Base-by-base conservation (phyloP, 73 alveolate genomes). In the Paraurostyla sp. region DNA sequence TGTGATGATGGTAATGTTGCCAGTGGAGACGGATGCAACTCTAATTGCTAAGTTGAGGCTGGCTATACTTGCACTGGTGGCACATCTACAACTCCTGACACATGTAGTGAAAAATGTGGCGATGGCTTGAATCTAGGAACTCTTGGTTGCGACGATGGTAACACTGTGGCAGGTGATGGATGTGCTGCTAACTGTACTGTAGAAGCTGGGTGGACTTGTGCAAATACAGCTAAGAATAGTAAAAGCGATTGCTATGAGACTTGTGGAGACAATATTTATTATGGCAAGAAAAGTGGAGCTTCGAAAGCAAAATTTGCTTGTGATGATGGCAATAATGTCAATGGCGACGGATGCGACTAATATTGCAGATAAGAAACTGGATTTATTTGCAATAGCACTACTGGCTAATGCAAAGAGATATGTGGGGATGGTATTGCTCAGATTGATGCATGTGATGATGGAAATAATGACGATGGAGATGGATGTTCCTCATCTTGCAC, bases 1-100 rank as follows among this genome's bases (percentile, higher is more conserved):
- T 89, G 95, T 18, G 95, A 89, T 71, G 95, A 89, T 50, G 95
- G 95, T 0, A 89, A 89, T 32, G 40, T 41, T 33, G 89, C 41
- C 23, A 43, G 30, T 33, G 69, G 68, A n/a, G 95, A 89, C 65
- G 95, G 95, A 22, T 89, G 95, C 48, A 35, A 71, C 0, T 9
- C 51, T 22, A 6, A 0, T 13, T 89, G 95, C 69, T 38, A 51
- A 25, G 50, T 89, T 22, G 96, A 92, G 46, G 33, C 11, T 27
- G 97, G 94, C 15, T 89, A 83, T 86, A 57, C 29, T 48, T 92
- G 97, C 76, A 1, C 63, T 0, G 80, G 85, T 20, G 91, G 91
- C 18, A 29, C 38, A 15, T 27, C 71, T 1, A 52, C 38, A 18
- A 13, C 84, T 4, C 75, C 84, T 25, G 92, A 83, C 33, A 18